Base-by-base conservation (phyloP, 306 rosid species). In the Vigna nakashimae region DNA sequence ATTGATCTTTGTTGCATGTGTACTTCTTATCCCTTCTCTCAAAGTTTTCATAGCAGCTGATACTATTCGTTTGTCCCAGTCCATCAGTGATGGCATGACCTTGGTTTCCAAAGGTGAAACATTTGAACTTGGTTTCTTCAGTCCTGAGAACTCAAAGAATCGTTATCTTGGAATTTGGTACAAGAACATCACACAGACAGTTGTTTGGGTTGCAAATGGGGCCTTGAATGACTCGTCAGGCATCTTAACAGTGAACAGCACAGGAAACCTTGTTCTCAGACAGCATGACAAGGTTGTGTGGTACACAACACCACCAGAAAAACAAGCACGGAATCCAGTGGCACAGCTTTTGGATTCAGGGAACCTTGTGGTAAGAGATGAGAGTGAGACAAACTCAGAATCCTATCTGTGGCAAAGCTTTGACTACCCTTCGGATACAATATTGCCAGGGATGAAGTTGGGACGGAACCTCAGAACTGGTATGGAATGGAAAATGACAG, bases 171-270 rank as follows among this genome's bases (percentile, higher is more conserved):
- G 92, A 14, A 86, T 91, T 9, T 87, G 93, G 92, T 89, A 84
- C 77, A 73, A 75, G 57, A 83, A 81, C 5, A 66, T 86, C 49
- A 75, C 90, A 3, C 55, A 4, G 26, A 84, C 84, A 0, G 38
- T 79, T 28, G 93, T 87, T 57, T 91, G 91, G 96, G 93, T 91
- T 11, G 90, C 96, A n/a, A 91, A 91, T 17, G 18, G 87, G 0
- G 77, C 87, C 4, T 62, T 83, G 53, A 69, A 59, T 7, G 86
- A 77, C 51, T 65, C 78, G 11, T 86, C 87, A 0, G 88, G 89
- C 4, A 66, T 15, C 30, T 53, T 85, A 11, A 66, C 12, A 16
- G 9, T 84, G 17, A 73, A 60, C 72, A 53, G 22, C 49, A 68
- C 73, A 0, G 83, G 84, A 28, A 85, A 26, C 48, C 85, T 89